These are phyloP conservation scores for Neodidymelliopsis sp. DNA, from an alignment of 2,329 filamentous ascomycete species.

Conservation along the genomic window DNA sequence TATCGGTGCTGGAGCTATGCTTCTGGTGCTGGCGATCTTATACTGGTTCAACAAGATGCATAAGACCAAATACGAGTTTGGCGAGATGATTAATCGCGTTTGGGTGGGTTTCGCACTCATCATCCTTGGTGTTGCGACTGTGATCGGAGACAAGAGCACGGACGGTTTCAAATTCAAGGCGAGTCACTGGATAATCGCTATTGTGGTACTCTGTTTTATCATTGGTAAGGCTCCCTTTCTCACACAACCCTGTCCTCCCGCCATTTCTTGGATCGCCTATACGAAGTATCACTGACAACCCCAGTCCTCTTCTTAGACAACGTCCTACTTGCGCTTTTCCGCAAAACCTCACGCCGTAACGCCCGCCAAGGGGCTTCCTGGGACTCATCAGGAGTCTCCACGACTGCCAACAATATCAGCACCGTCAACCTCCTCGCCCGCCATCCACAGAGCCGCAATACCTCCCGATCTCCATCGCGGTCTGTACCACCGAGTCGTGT, in stretches of 20 bases:
- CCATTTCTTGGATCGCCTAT: neutral
- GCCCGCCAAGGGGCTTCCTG: slow-evolving; percentile 16
- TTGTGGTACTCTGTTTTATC: slow-evolving; percentile 30
- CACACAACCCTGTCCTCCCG: too few species aligned
- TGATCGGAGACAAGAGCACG: slow-evolving; percentile 27
- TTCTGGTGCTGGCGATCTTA: slow-evolving; percentile 64
- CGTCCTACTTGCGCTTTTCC: slow-evolving; percentile 19
- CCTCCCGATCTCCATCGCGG: slow-evolving; percentile 5
- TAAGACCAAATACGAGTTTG: slow-evolving; percentile 39
- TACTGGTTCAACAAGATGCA: slow-evolving; percentile 60
- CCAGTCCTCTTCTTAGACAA: slow-evolving; percentile 29
- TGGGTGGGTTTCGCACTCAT: slow-evolving; percentile 31
- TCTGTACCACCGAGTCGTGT: slow-evolving; percentile 8
- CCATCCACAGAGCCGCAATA: neutral
- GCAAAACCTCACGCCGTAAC: slow-evolving; percentile 17
- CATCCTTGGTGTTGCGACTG: slow-evolving; percentile 27
- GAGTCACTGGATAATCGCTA: slow-evolving; percentile 33
- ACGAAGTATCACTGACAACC: neutral
- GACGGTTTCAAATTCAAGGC: slow-evolving; percentile 33
- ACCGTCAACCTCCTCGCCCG: slow-evolving; percentile 4
- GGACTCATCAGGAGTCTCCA: slow-evolving; percentile 9
- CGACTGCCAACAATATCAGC: slow-evolving; percentile 3
- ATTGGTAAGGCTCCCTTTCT: slow-evolving; percentile 17
- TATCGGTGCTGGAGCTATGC: slow-evolving; percentile 44
- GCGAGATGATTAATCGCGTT: slow-evolving; percentile 37